Evolutionary conservation across 169 alveolate genomes (phyloP).

Genomic region (Plasmodium vinckei): DNA sequence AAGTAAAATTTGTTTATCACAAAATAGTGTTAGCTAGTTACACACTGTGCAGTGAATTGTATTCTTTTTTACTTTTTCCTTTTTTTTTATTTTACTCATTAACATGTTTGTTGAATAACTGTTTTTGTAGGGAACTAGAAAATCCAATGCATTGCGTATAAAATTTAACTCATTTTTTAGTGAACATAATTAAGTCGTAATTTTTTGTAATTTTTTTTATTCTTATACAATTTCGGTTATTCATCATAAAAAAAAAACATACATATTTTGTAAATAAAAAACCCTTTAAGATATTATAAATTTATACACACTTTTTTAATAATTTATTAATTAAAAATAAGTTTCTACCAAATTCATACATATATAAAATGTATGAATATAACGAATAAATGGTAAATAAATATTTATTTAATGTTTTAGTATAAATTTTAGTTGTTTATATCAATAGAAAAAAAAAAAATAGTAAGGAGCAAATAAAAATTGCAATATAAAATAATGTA

Average conservation of each 20-base stretch:
- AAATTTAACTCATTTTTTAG: background rate
- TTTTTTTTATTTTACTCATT: background rate
- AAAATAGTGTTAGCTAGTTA: background rate
- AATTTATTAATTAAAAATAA: conserved; percentile 3
- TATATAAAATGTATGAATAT: background rate
- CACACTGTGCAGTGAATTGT: background rate
- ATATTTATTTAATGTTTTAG: background rate
- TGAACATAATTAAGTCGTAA: background rate
- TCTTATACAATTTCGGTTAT: too few relatives aligned
- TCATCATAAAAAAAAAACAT: too few relatives aligned
- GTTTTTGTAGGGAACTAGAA: conserved; percentile 38
- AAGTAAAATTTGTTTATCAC: conserved; percentile 5
- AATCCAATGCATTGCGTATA: background rate
- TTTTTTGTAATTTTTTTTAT: too few relatives aligned
- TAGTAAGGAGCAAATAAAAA: conserved; percentile 13
- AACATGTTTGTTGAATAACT: background rate
- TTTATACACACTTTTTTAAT: background rate
- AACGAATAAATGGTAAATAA: too few relatives aligned
- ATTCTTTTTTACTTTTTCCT: background rate
- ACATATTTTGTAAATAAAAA: too few relatives aligned
- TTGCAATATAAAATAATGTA: background rate
- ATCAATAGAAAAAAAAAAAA: conserved; percentile 20
- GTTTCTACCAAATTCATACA: background rate
- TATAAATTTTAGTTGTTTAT: background rate
- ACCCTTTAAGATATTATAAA: too few relatives aligned